phyloP scores from a whole-genome alignment of 495 filamentous ascomycete species.

The Cladorrhinum samala region DNA sequence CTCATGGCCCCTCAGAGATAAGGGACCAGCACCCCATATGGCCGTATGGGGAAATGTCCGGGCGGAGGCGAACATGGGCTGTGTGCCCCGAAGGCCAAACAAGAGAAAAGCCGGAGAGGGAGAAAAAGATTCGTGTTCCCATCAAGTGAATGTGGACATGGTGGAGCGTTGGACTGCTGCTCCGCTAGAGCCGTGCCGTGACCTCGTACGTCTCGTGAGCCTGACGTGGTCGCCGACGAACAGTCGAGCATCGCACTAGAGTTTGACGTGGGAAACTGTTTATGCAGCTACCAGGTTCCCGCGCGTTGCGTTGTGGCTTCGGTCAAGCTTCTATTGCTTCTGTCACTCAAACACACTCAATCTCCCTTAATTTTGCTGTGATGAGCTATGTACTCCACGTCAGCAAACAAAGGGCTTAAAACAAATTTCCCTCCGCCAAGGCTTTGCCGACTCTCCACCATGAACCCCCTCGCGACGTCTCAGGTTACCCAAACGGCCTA shows the following conservation, averaged over 20 bases:
- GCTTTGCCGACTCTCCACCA: conserved; percentile 2
- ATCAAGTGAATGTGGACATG: not conserved
- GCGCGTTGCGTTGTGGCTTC: not conserved
- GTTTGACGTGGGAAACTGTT: not conserved
- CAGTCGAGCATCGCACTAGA: not conserved
- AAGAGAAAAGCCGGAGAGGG: no score
- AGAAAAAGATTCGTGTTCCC: no score
- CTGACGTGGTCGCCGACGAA: conserved; percentile 3
- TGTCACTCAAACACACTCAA: conserved; percentile 2
- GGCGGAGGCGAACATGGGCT: not conserved
- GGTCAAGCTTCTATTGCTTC: conserved; percentile 6
- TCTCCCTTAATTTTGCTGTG: no score
- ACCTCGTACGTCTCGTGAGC: conserved; percentile 24
- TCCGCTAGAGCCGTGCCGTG: conserved; percentile 12
- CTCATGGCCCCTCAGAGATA: no score
- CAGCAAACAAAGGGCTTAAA: not conserved
- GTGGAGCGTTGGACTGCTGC: conserved; percentile 12
- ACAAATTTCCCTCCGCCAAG: conserved; percentile 12
- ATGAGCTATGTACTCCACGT: no score
- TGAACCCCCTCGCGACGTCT: conserved; percentile 17
- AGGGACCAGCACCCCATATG: no score
- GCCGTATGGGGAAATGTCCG: not conserved
- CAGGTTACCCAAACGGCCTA: conserved; percentile 11
- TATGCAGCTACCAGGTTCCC: not conserved
- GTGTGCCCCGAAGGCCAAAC: not conserved